Percentiles rank a stretch among this genome's conserved stretches.
Evolutionary conservation across 306 rosid species (phyloP).

Genomic region (Prunus fruticosa): DNA sequence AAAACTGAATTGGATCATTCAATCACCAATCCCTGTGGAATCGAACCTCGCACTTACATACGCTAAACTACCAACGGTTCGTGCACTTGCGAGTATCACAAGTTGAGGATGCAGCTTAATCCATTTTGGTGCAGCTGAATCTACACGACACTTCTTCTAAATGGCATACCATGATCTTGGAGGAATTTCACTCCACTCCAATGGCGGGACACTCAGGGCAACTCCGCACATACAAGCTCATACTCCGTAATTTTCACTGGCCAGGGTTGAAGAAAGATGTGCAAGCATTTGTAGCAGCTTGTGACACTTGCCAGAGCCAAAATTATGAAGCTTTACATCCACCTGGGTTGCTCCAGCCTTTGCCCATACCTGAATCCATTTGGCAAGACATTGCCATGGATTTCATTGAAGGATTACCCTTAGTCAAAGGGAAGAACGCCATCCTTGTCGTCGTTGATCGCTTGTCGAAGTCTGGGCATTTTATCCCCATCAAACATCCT

Average conservation of each 20-base stretch:
- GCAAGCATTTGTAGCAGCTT: background rate
- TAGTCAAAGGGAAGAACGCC: background rate
- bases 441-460: background rate
- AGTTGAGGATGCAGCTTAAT: no score
- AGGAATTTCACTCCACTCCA: background rate
- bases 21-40: no score
- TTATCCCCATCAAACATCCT: background rate
- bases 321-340: background rate
- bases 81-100: no score
- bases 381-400: constrained; percentile 4
- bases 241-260: background rate
- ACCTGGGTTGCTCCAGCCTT: background rate
- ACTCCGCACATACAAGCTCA: background rate
- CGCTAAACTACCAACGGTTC: no score
- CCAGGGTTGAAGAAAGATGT: background rate
- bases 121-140: no score
- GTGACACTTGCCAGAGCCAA: background rate
- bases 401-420: background rate
- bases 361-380: background rate
- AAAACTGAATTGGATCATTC: no score
- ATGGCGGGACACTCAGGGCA: background rate
- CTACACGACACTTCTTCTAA: no score
- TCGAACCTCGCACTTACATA: no score
- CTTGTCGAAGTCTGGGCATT: background rate
- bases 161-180: background rate